A percentile compares a stretch with the other conserved stretches of the same genome.
phyloP scores from a whole-genome alignment of 495 filamentous ascomycete species.

The Neurospora hispaniola region DNA sequence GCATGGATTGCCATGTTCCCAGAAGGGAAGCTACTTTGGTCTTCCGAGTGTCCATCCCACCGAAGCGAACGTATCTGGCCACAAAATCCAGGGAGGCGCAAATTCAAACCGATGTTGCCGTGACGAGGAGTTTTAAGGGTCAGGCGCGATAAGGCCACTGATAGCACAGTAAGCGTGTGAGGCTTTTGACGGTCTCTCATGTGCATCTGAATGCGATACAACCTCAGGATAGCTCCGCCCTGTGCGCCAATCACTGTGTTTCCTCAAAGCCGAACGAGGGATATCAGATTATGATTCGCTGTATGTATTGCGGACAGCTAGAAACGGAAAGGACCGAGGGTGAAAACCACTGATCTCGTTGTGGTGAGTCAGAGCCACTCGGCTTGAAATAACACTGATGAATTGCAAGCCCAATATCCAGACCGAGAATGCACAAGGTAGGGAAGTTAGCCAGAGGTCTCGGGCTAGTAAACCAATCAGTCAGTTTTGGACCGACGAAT shows the following conservation, averaged over 20 bases:
- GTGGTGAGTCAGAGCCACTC: background rate
- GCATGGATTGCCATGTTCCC: too few relatives aligned
- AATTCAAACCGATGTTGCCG: background rate
- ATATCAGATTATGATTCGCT: background rate
- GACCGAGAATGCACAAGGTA: too few relatives aligned
- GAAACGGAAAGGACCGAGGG: background rate
- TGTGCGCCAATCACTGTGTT: background rate
- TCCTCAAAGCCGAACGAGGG: background rate
- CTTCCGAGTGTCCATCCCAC: too few relatives aligned
- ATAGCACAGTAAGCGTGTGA: background rate
- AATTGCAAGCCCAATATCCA: background rate
- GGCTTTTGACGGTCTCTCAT: background rate
- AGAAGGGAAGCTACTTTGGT: too few relatives aligned
- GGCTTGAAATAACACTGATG: background rate
- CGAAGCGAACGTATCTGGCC: too few relatives aligned
- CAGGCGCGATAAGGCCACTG: background rate
- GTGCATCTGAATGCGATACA: background rate
- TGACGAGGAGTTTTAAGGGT: background rate
- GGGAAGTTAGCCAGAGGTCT: too few relatives aligned
- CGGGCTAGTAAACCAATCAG: too few relatives aligned
- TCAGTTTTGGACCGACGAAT: too few relatives aligned
- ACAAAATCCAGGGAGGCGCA: background rate
- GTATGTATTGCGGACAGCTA: background rate
- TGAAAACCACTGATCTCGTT: background rate
- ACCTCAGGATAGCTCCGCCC: background rate